These are phyloP conservation scores for Aspergillus viridinutans DNA, from an alignment of 2,329 filamentous ascomycete species.

Conservation along the genomic window DNA sequence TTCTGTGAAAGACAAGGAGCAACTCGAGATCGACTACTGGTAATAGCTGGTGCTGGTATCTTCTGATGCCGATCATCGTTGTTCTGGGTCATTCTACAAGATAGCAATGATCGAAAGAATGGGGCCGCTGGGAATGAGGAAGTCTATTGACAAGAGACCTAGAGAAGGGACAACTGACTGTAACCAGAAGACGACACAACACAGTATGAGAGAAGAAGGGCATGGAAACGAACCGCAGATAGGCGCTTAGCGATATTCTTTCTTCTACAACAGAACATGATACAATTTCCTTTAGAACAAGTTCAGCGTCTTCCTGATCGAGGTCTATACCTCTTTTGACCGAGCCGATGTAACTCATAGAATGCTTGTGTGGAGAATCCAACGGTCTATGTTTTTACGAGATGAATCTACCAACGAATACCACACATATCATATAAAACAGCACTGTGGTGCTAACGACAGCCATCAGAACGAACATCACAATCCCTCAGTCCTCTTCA, in stretches of 20 bases:
- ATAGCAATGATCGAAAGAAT: too few species aligned
- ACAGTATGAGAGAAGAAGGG: background rate
- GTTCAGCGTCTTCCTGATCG: background rate
- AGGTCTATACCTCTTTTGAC: background rate
- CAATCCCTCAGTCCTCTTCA: conserved; percentile 46
- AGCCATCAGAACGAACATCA: background rate
- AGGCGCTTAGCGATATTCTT: background rate
- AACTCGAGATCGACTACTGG: conserved; percentile 8
- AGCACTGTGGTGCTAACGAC: background rate
- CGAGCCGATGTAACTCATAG: background rate
- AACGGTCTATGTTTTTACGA: background rate
- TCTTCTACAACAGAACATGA: background rate
- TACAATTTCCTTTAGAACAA: background rate
- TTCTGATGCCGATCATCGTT: background rate
- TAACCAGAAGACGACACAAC: too few species aligned
- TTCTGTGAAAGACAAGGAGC: background rate
- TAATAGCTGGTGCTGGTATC: background rate
- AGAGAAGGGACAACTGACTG: too few species aligned
- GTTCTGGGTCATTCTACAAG: background rate
- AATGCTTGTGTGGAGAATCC: background rate
- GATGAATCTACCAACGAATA: background rate
- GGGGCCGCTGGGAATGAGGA: too few species aligned
- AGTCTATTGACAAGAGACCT: too few species aligned
- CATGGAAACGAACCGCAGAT: background rate
- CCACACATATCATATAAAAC: background rate